These are phyloP conservation scores for Picea glauca DNA, from an alignment of 75 land plant genomes.

Conservation along the genomic window DNA sequence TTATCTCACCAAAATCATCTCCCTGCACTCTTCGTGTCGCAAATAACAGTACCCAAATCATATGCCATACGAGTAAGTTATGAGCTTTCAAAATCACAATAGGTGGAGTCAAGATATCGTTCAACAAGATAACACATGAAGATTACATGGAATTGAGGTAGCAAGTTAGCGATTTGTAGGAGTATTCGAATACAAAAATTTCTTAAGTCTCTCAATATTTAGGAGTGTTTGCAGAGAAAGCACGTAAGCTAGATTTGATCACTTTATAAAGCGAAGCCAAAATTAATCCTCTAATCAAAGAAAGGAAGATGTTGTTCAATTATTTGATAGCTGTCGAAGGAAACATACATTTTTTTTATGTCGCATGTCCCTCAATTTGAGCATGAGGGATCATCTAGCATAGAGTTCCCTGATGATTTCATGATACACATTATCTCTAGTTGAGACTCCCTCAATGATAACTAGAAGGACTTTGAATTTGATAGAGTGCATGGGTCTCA, in stretches of 20 bases:
- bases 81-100: no score
- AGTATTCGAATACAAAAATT: slow-evolving; percentile 91
- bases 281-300: slow-evolving; percentile 52
- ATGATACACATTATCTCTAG: slow-evolving; percentile 68
- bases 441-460: slow-evolving; percentile 44
- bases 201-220: slow-evolving; percentile 82
- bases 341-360: slow-evolving; percentile 1
- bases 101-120: no score
- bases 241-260: slow-evolving; percentile 52
- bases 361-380: slow-evolving; percentile 57
- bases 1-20: no score
- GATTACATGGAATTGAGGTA: slow-evolving; percentile 82
- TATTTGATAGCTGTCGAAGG: slow-evolving; percentile 80
- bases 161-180: slow-evolving; percentile 86
- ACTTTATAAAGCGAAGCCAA: no score
- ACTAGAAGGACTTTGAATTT: slow-evolving; percentile 89
- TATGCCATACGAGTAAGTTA: no score
- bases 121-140: slow-evolving; percentile 52
- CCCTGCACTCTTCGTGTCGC: no score
- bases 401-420: slow-evolving; percentile 84
- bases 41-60: no score
- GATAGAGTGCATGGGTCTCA: slow-evolving; percentile 96
- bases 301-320: slow-evolving; percentile 84
- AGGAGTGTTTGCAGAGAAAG: slow-evolving; percentile 89
- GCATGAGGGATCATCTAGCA: slow-evolving; percentile 72